Percentiles rank a stretch among this genome's conserved stretches.
These are phyloP conservation scores for Massarina eburnea DNA, from an alignment of 2,329 filamentous ascomycete genomes.

Conservation along the genomic window DNA sequence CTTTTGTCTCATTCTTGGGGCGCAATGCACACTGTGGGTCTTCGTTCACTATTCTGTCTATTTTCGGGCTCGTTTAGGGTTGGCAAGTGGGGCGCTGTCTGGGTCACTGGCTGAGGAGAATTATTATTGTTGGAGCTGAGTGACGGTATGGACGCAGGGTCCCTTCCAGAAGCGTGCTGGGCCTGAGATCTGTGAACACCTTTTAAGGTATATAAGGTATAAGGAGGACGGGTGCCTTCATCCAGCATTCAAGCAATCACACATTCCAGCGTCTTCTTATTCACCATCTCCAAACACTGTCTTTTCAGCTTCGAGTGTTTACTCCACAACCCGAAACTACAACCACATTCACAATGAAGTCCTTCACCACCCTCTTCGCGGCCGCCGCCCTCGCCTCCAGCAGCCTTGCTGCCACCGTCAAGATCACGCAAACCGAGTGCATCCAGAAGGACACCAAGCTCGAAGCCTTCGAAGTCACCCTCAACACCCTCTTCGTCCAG, in stretches of 20 bases:
- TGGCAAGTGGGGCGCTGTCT: not conserved
- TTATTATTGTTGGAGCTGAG: no score
- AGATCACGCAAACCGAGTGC: conserved; percentile 17
- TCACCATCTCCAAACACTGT: not conserved
- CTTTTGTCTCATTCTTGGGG: not conserved
- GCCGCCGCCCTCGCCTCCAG: conserved; percentile 13
- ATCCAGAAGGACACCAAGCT: conserved; percentile 11
- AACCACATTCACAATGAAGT: conserved; percentile 18
- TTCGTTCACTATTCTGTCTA: no score
- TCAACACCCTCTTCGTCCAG: conserved; percentile 13
- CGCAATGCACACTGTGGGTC: not conserved
- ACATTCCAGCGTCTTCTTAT: not conserved
- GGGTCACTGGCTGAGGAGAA: not conserved
- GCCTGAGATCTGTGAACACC: no score
- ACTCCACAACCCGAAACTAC: not conserved
- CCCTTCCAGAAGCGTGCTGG: no score
- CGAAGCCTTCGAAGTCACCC: conserved; percentile 14
- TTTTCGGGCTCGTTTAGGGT: not conserved
- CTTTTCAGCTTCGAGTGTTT: not conserved
- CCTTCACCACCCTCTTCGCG: conserved; percentile 12
- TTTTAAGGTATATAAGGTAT: not conserved
- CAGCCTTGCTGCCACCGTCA: conserved; percentile 18
- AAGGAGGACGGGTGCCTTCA: not conserved
- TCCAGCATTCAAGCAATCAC: not conserved
- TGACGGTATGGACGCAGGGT: not conserved